These are phyloP conservation scores for Cicer pinnatifidum DNA, from an alignment of 306 rosid genomes.

Conservation along the genomic window DNA sequence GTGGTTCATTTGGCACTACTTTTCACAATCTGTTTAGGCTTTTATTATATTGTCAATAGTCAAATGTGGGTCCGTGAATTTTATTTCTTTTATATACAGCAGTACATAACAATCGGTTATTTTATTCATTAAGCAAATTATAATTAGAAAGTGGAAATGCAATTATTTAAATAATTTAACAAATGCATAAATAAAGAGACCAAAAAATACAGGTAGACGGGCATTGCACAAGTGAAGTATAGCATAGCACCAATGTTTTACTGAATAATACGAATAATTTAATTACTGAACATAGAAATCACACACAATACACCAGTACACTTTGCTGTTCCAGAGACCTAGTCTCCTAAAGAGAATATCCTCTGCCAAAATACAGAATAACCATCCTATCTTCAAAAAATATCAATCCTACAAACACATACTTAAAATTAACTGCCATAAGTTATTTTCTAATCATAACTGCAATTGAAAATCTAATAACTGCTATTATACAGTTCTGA, in stretches of 20 bases:
- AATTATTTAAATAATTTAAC: neutral
- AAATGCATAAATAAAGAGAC: neutral
- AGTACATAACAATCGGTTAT: neutral
- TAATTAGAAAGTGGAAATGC: neutral
- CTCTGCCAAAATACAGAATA: slow-evolving; percentile 1
- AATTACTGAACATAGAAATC: neutral
- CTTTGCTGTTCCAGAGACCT: neutral
- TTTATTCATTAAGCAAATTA: neutral
- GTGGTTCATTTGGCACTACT: neutral
- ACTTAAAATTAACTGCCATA: neutral
- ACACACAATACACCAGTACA: neutral
- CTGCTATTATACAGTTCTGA: neutral
- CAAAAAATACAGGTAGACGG: no score
- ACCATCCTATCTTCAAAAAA: neutral
- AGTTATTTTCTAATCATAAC: neutral
- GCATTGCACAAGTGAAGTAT: neutral
- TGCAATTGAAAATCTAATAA: neutral
- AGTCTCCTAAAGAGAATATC: neutral
- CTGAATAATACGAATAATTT: neutral
- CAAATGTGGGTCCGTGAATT: neutral
- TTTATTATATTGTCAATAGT: no score
- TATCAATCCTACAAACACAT: neutral
- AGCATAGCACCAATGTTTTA: neutral
- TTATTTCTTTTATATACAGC: neutral
- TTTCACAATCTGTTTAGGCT: neutral